Base-by-base conservation (phyloP, 345 rosid species). In the Boechera stricta region DNA sequence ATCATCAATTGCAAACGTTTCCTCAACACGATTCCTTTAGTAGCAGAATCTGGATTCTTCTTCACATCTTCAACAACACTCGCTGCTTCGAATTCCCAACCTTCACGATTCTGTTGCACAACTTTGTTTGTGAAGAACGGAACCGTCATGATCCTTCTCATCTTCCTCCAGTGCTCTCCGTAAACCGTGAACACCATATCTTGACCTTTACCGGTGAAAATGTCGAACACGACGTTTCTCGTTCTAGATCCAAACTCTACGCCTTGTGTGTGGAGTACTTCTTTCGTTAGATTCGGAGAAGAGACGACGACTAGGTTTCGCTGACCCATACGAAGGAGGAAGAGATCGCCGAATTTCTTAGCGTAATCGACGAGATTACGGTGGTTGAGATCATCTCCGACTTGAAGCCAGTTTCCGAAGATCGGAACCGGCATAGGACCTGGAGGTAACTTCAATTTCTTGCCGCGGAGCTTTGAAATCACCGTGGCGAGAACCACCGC, bases 171-270 rank as follows among this genome's bases (percentile, higher is more conserved):
- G 74, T 96, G 99, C 68, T 96, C 99, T 0, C 99, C 99, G 76
- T 95, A 95, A 1, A 95, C 98, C 0, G 99, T 95, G 85, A 95
- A 95, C 73, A 93, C 99, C 99, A 95, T 95, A 76, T 95, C 99
- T 82, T 95, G 99, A 0, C 99, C 98, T 47, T 95, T 92, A 0
- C 99, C 99, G 0, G 99, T 95, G 86, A 95, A 95, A 33, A 95
- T 95, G 39, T 95, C 99, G 79, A 95, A 91, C 41, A 95, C 99
- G 7, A 95, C 96, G 79, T 95, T 95, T 1, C 99, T 85, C 0
- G 98, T 95, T 45, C 98, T 77, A 10, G 99, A 95, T 16, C 99
- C 99, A 68, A 95, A 95, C 82, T 95, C 97, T 0, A 94, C 92
- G 0, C 98, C 97, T 44, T 92, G 99, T 0, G 99, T 92, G 84